A percentile compares a stretch with the other conserved stretches of the same genome.
Conservation (phyloP, 208 protist genomes). For the Endotrypanum monterogeii region DNA sequence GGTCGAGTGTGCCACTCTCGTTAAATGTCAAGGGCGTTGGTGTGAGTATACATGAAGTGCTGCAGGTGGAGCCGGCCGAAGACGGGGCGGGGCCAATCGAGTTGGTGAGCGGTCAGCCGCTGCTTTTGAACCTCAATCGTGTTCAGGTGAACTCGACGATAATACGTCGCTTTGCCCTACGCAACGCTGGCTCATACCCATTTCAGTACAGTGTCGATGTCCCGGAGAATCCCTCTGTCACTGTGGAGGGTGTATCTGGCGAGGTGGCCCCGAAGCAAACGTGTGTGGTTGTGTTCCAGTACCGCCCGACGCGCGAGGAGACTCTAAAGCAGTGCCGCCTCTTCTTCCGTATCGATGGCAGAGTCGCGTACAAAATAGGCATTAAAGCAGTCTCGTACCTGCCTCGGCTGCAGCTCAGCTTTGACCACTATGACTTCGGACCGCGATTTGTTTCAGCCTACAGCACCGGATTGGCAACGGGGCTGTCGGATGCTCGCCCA, state of each 20-base stretch:
- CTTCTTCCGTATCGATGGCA: conserved; percentile 78
- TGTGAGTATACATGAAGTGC: conserved; percentile 87
- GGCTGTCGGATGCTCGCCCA: neutral
- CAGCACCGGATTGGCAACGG: conserved; percentile 24
- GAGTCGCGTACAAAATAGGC: conserved; percentile 77
- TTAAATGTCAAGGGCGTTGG: conserved; percentile 98
- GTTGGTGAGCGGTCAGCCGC: conserved; percentile 40
- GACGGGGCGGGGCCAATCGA: conserved; percentile 34
- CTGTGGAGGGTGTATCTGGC: conserved; percentile 59
- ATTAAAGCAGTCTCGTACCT: conserved; percentile 78
- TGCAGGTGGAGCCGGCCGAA: conserved; percentile 72
- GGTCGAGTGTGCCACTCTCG: conserved; percentile 88
- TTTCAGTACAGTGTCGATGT: conserved; percentile 85
- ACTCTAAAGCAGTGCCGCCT: conserved; percentile 70
- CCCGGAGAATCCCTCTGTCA: conserved; percentile 50
- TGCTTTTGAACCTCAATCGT: conserved; percentile 87
- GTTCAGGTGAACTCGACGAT: conserved; percentile 92
- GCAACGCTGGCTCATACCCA: conserved; percentile 90
- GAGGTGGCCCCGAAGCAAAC: conserved; percentile 72
- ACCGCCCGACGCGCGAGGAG: conserved; percentile 79
- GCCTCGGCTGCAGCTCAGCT: conserved; percentile 91
- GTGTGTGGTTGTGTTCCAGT: conserved; percentile 71
- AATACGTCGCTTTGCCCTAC: conserved; percentile 74
- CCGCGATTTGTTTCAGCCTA: conserved; percentile 84
- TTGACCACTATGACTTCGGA: conserved; percentile 92